phyloP scores from a whole-genome alignment of 139 green algal genomes.

The Picochlorum sp. region DNA sequence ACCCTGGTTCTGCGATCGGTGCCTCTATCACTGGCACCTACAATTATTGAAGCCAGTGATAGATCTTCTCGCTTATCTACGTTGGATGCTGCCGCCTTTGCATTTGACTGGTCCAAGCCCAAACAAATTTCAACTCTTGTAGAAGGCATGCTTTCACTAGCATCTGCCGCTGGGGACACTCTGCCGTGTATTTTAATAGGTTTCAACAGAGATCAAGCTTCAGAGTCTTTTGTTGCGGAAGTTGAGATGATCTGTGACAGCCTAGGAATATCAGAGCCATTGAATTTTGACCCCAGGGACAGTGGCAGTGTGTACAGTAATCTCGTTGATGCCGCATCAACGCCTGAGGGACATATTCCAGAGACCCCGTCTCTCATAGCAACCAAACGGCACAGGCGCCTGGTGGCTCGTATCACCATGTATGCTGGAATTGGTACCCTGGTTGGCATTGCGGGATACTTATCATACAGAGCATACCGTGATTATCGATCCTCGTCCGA shows the following conservation, averaged over 20 bases:
- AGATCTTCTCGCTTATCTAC: conserved; percentile 16
- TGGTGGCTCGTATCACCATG: conserved; percentile 24
- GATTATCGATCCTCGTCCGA: neutral
- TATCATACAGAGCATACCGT: conserved; percentile 11
- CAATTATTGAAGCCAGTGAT: conserved; percentile 7
- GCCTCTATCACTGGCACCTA: conserved; percentile 1
- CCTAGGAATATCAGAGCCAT: conserved; percentile 26
- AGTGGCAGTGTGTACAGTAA: neutral
- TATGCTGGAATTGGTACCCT: conserved; percentile 15
- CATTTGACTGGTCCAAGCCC: conserved; percentile 47
- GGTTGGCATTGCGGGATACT: conserved; percentile 19
- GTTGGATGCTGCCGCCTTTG: conserved; percentile 48
- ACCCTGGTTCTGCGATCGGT: conserved; percentile 15
- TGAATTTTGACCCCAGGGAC: conserved; percentile 1
- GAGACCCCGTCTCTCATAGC: conserved; percentile 39
- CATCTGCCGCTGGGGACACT: conserved; percentile 31
- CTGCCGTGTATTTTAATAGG: conserved; percentile 56
- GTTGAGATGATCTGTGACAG: conserved; percentile 18
- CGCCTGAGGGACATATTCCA: conserved; percentile 28
- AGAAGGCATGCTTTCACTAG: conserved; percentile 22
- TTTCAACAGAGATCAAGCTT: conserved; percentile 39
- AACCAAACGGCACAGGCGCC: conserved; percentile 20
- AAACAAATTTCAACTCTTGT: conserved; percentile 27
- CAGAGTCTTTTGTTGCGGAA: conserved; percentile 8
- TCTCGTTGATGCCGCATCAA: conserved; percentile 19